phyloP scores from a whole-genome alignment of 2,329 filamentous ascomycete genomes.

The Bimuria novae-zelandiae region DNA sequence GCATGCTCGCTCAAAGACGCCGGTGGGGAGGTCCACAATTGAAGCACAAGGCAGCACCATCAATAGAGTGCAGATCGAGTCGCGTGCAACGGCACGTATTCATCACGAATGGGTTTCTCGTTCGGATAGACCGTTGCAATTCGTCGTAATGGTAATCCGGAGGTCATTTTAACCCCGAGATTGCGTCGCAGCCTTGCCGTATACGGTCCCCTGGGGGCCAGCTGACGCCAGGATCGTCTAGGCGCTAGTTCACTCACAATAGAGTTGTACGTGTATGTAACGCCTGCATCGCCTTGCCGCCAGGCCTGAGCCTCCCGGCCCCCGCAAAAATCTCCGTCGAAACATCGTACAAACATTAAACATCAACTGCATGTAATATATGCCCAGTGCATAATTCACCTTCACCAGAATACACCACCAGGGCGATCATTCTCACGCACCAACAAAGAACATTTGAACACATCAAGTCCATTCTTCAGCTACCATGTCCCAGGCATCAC shows the following conservation, averaged over 20 bases:
- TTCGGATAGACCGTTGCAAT: background rate
- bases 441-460: slow-evolving; percentile 1
- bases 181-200: too few relatives aligned
- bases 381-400: background rate
- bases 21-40: background rate
- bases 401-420: background rate
- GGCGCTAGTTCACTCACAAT: too few relatives aligned
- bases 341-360: background rate
- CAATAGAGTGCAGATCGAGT: background rate
- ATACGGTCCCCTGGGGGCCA: too few relatives aligned
- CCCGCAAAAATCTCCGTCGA: background rate
- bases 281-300: background rate
- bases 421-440: background rate
- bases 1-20: background rate
- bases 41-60: background rate
- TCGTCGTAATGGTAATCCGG: background rate
- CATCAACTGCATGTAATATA: background rate
- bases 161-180: too few relatives aligned
- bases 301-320: background rate
- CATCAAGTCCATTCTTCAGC: background rate
- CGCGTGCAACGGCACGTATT: background rate
- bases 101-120: background rate
- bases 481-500: slow-evolving; percentile 1
- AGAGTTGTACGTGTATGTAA: too few relatives aligned
- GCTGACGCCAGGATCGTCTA: too few relatives aligned